Conservation (phyloP, 2,329 filamentous ascomycete genomes). For the Cercospora sp. region DNA sequence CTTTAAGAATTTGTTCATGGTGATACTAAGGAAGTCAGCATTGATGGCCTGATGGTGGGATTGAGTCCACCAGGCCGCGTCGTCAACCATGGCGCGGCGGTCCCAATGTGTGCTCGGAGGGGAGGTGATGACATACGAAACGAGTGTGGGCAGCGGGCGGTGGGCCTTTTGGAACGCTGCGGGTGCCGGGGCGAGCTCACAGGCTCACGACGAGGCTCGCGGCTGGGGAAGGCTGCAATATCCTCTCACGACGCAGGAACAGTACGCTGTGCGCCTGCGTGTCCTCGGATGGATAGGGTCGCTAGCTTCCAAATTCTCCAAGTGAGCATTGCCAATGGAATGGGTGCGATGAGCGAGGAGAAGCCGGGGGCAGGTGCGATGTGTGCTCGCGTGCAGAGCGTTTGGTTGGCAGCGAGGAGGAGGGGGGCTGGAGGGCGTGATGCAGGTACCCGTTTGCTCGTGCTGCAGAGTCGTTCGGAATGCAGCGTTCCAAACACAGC, state of each 20-base stretch:
- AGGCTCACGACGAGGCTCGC: conserved; percentile 13
- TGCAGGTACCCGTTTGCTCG: conserved; percentile 12
- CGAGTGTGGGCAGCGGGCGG: conserved; percentile 19
- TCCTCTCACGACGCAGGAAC: not conserved
- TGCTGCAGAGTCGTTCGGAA: conserved; percentile 7
- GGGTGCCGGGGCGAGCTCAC: conserved; percentile 16
- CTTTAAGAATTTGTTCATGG: conserved; percentile 78
- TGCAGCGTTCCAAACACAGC: conserved; percentile 13
- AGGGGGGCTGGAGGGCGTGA: not conserved
- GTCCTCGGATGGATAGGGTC: conserved; percentile 8
- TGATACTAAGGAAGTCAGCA: conserved; percentile 29
- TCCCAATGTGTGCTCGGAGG: not conserved
- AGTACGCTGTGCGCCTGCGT: conserved; percentile 9
- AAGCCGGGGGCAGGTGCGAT: conserved; percentile 5
- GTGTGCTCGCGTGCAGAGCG: conserved; percentile 13
- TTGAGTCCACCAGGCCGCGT: conserved; percentile 8
- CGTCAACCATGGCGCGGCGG: conserved; percentile 11
- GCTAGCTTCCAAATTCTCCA: conserved; percentile 15
- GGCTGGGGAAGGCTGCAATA: not conserved
- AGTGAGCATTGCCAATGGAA: conserved; percentile 17
- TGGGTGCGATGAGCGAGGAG: not conserved
- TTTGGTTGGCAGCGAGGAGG: conserved; percentile 7
- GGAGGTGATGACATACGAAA: conserved; percentile 18
- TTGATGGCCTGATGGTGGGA: conserved; percentile 3
- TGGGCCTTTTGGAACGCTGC: conserved; percentile 9